A percentile compares a stretch with the other conserved stretches of the same genome.
Conservation (phyloP, 768 basidiomycete species). For the Suillus fuscotomentosus region DNA sequence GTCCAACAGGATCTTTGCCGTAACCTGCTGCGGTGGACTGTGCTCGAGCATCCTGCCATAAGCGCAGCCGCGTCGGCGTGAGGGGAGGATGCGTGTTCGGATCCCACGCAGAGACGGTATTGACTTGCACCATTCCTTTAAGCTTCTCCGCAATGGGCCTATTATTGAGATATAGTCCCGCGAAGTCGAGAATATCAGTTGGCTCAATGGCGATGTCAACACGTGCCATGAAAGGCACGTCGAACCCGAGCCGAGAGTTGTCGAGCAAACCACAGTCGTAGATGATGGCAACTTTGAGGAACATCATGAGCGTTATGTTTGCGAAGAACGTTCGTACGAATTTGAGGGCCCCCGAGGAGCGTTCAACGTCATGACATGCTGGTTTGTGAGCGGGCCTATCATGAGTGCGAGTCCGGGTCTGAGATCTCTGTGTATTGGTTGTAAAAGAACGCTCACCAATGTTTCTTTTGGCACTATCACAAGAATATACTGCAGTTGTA, state of each 20-base stretch:
- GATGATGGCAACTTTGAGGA: slow-evolving; percentile 14
- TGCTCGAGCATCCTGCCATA: slow-evolving; percentile 12
- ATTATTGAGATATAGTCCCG: slow-evolving; percentile 11
- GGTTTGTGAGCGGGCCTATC: slow-evolving; percentile 15
- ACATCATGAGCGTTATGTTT: slow-evolving; percentile 7
- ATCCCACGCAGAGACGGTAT: neutral
- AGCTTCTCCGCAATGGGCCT: slow-evolving; percentile 4
- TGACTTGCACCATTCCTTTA: slow-evolving; percentile 17
- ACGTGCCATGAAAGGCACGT: slow-evolving; percentile 14
- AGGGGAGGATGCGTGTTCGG: slow-evolving; percentile 8
- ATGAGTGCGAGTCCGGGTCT: neutral
- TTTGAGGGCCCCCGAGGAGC: slow-evolving; percentile 15
- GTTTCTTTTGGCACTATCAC: slow-evolving; percentile 15
- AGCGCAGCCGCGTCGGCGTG: slow-evolving; percentile 3
- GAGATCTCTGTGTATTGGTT: neutral
- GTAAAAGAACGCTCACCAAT: slow-evolving; percentile 10
- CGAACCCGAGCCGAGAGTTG: slow-evolving; percentile 12
- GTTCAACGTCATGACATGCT: slow-evolving; percentile 11
- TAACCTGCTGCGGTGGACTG: neutral
- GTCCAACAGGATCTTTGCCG: slow-evolving; percentile 9
- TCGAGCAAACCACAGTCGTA: slow-evolving; percentile 13
- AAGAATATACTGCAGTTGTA: neutral
- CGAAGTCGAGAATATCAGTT: slow-evolving; percentile 2
- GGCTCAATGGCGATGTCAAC: slow-evolving; percentile 17
- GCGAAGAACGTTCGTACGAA: slow-evolving; percentile 11